Evolutionary conservation across 2,329 filamentous ascomycete genomes (phyloP), one percentile per base, ranked within the genome.

Genomic region (Colletotrichum musicola): DNA sequence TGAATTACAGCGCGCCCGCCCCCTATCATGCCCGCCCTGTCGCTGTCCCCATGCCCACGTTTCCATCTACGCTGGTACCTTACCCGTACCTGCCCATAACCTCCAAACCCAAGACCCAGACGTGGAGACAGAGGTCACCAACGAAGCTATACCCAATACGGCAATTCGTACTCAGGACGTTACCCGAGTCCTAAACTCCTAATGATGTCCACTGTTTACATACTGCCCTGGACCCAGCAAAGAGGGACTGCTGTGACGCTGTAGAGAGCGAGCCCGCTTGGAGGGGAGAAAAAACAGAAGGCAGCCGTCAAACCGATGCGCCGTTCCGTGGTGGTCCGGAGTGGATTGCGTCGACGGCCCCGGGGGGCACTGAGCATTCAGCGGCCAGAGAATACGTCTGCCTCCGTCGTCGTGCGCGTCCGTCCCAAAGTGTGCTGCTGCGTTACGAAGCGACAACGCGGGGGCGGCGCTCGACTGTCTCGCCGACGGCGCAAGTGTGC

Each of bases 381-480:
- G 55, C 22, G 49, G 25, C 42, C 46, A 61, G 55, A 62, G 55
- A 66, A 69, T 66, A 62, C 61, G 65, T 58, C 65, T 69, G 69
- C 56, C 56, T 71, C 54, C 10, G 27, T 7, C 10, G 22, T 49
- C 22, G 46, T 58, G 46, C 56, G 66, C 22, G 62, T 35, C 30
- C 30, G 30, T 35, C 30, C 30, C 30, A 35, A 35, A 35, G 30
- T 10, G 30, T 35, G 30, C 30, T 35, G 30, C 30, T 35, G 30
- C 30, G 30, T 35, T 35, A 35, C 30, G 30, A 35, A 35, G 30
- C 30, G 10, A 35, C 30, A 35, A 35, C 30, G 30, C 30, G 30
- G 30, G 30, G 30, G 30, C 30, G 30, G 30, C 27, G 27, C 27
- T 30, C 27, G 27, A 30, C 27, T 30, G 27, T 30, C 27, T 30